These are phyloP conservation scores for Didymosphaeria variabile DNA, from an alignment of 2,329 filamentous ascomycete genomes.

Conservation along the genomic window DNA sequence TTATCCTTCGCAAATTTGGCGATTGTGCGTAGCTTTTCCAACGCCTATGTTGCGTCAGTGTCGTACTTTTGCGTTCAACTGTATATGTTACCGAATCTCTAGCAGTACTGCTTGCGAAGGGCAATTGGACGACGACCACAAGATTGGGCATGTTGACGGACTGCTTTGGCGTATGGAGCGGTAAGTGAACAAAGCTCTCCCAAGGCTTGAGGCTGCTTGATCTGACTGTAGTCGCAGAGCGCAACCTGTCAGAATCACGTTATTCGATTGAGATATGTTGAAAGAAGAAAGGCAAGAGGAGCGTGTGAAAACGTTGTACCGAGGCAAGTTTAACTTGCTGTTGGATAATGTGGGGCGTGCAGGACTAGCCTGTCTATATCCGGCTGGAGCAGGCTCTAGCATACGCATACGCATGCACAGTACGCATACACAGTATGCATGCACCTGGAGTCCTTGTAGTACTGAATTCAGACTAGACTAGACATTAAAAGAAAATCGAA, in stretches of 20 bases:
- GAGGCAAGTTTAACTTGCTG: background rate
- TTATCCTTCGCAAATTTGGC: conserved; percentile 20
- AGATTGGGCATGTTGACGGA: conserved; percentile 14
- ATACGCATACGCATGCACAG: too few species aligned
- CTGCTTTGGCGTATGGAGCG: background rate
- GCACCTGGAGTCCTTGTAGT: too few species aligned
- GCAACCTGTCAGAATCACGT: background rate
- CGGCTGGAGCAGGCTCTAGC: too few species aligned
- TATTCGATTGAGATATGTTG: background rate
- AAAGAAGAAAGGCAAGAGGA: background rate
- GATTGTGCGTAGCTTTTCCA: conserved; percentile 22
- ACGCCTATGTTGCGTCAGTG: conserved; percentile 17
- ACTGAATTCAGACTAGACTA: too few species aligned
- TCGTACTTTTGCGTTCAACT: background rate
- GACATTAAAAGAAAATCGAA: too few species aligned
- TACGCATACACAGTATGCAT: too few species aligned
- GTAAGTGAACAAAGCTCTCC: background rate
- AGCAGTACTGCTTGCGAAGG: conserved; percentile 17
- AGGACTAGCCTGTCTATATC: conserved; percentile 4
- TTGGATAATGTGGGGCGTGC: background rate
- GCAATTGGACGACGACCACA: conserved; percentile 24
- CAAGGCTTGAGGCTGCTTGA: background rate
- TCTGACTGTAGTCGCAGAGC: background rate
- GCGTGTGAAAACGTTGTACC: background rate
- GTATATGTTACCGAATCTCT: conserved; percentile 17